Conservation (phyloP, 768 basidiomycete species). For the Leccinum aurantiacum region DNA sequence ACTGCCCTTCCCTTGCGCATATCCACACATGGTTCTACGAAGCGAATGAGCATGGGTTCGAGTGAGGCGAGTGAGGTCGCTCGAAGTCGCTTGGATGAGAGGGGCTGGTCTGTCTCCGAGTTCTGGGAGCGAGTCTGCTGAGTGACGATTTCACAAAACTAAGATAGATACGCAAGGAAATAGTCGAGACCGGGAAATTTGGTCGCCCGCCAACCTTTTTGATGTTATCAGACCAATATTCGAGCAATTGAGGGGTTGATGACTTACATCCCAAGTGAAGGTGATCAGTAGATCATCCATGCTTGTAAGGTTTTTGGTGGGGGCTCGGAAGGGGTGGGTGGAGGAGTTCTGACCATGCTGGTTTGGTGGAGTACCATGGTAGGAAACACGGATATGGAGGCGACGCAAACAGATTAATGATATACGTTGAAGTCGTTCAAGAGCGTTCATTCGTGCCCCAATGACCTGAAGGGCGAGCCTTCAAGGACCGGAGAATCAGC, state of each 20-base stretch:
- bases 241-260: not conserved
- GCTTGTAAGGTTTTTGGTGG: slow-evolving; percentile 52
- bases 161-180: slow-evolving; percentile 24
- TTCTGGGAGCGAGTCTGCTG: too few species aligned
- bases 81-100: too few species aligned
- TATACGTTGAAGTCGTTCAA: slow-evolving; percentile 68
- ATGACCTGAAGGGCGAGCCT: slow-evolving; percentile 52
- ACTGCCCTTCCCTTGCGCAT: too few species aligned
- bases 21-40: too few species aligned
- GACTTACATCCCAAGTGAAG: slow-evolving; percentile 93
- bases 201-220: slow-evolving; percentile 95
- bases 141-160: too few species aligned
- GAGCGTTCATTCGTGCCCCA: slow-evolving; percentile 69
- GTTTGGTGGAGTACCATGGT: slow-evolving; percentile 57
- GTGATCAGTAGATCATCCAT: slow-evolving; percentile 89
- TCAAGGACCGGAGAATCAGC: not conserved
- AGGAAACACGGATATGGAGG: not conserved
- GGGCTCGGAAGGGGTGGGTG: slow-evolving; percentile 63
- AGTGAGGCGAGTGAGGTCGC: too few species aligned
- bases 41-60: too few species aligned
- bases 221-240: slow-evolving; percentile 51
- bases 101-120: too few species aligned
- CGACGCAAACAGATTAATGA: slow-evolving; percentile 25
- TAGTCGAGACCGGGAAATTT: slow-evolving; percentile 96
- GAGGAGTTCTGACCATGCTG: slow-evolving; percentile 45